A percentile compares a stretch with the other conserved stretches of the same genome.
Evolutionary conservation across 2,329 filamentous ascomycete genomes (phyloP).

Genomic region (Talaromyces marneffei): DNA sequence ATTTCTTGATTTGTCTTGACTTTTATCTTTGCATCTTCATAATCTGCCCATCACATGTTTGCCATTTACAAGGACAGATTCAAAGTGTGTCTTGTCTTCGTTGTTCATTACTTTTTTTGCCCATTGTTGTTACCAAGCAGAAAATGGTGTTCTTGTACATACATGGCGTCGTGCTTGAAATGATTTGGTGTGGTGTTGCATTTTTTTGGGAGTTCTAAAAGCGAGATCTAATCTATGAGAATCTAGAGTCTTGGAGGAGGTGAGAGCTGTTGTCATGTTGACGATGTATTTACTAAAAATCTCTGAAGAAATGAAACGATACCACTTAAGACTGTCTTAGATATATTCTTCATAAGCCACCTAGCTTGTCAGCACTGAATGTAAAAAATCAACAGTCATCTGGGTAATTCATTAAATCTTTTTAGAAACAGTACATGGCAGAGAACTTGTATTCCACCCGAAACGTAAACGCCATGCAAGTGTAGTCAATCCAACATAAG

Average conservation of each 20-base stretch:
- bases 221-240: not conserved
- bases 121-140: not conserved
- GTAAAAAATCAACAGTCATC: not conserved
- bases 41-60: constrained; percentile 5
- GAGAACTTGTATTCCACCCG: not conserved
- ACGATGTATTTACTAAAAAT: constrained; percentile 7
- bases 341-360: not conserved
- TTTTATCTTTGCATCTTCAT: not conserved
- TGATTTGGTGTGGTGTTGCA: constrained; percentile 10
- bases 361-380: too few relatives aligned
- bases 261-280: constrained; percentile 3
- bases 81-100: constrained; percentile 3
- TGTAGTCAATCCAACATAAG: not conserved
- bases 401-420: not conserved
- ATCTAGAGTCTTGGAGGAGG: constrained; percentile 2
- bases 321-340: not conserved
- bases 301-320: constrained; percentile 5
- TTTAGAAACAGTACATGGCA: not conserved
- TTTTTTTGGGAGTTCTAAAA: constrained; percentile 11
- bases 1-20: not conserved
- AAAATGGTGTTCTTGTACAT: constrained; percentile 6
- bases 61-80: not conserved
- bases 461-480: constrained; percentile 2
- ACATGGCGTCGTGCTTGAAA: constrained; percentile 7
- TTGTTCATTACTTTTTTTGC: constrained; percentile 7